These are phyloP conservation scores for Cordyceps pruinosa DNA, from an alignment of 2,329 filamentous ascomycete genomes.

Conservation along the genomic window DNA sequence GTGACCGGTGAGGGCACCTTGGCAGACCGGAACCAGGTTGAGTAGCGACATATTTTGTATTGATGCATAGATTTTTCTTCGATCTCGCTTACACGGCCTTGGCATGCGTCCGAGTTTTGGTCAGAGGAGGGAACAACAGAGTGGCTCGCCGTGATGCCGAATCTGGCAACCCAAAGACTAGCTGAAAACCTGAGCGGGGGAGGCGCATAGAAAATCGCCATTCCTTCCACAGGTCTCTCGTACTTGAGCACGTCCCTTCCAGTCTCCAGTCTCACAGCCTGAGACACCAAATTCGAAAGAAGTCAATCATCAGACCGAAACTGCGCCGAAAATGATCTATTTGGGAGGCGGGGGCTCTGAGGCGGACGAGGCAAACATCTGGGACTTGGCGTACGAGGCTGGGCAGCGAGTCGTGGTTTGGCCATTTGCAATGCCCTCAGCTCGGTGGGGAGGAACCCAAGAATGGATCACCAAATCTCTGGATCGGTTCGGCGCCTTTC, in stretches of 20 bases:
- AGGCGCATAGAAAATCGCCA: not conserved
- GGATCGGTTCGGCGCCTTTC: not conserved
- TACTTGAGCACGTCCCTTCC: not conserved
- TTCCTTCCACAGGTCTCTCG: not conserved
- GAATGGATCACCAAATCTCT: not conserved
- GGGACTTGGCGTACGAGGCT: not conserved
- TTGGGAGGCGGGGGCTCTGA: not conserved
- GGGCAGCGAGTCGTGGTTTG: not conserved
- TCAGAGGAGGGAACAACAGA: not conserved
- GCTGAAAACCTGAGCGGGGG: not conserved
- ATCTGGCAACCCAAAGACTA: not conserved
- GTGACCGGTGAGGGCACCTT: not conserved
- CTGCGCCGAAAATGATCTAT: not conserved
- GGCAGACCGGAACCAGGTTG: not conserved
- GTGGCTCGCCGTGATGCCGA: not conserved
- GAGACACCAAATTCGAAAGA: not conserved
- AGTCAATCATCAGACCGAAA: not conserved
- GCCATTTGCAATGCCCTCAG: conserved; percentile 1
- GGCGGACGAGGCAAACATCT: not conserved
- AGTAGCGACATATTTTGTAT: not conserved
- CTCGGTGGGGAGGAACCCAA: not conserved
- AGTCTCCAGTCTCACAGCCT: not conserved
- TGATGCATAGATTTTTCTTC: not conserved
- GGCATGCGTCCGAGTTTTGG: not conserved
- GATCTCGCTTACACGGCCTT: not conserved